These are phyloP conservation scores for Hypericum perforatum DNA, from an alignment of 345 rosid genomes.

Conservation along the genomic window DNA sequence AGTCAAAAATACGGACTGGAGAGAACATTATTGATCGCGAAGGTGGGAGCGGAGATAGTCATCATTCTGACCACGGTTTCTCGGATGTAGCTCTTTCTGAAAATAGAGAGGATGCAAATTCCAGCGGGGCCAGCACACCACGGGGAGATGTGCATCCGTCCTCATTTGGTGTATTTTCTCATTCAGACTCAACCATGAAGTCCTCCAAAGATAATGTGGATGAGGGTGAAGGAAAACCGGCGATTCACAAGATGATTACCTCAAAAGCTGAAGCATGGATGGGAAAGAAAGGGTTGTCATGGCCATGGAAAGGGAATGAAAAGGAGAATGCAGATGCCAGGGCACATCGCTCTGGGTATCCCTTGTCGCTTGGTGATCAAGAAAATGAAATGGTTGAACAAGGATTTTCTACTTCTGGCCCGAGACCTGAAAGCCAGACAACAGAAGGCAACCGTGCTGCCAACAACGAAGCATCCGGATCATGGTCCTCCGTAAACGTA, in stretches of 20 bases:
- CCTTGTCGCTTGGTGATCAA: constrained; percentile 51
- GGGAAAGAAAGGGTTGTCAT: constrained; percentile 69
- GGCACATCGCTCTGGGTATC: constrained; percentile 39
- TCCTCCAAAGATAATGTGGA: constrained; percentile 51
- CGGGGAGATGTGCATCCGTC: constrained; percentile 54
- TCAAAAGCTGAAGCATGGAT: constrained; percentile 89
- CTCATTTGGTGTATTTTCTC: constrained; percentile 55
- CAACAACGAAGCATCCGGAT: constrained; percentile 59
- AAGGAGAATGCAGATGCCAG: constrained; percentile 51
- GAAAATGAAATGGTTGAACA: constrained; percentile 36
- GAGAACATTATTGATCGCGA: constrained; percentile 48
- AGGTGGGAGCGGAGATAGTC: constrained; percentile 73
- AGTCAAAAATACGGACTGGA: constrained; percentile 56
- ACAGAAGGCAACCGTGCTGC: constrained; percentile 41
- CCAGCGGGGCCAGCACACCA: constrained; percentile 91
- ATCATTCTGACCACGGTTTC: constrained; percentile 53
- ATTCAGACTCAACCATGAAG: constrained; percentile 42
- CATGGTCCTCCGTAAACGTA: constrained; percentile 52
- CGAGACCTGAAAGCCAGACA: constrained; percentile 37
- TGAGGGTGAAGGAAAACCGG: constrained; percentile 64
- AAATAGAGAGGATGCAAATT: constrained; percentile 69
- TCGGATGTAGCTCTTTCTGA: constrained; percentile 42
- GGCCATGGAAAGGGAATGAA: constrained; percentile 97
- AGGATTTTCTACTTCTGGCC: constrained; percentile 28
- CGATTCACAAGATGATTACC: constrained; percentile 57